Base-by-base conservation (phyloP, 257 asterid species). In the Knoxia roxburghii region DNA sequence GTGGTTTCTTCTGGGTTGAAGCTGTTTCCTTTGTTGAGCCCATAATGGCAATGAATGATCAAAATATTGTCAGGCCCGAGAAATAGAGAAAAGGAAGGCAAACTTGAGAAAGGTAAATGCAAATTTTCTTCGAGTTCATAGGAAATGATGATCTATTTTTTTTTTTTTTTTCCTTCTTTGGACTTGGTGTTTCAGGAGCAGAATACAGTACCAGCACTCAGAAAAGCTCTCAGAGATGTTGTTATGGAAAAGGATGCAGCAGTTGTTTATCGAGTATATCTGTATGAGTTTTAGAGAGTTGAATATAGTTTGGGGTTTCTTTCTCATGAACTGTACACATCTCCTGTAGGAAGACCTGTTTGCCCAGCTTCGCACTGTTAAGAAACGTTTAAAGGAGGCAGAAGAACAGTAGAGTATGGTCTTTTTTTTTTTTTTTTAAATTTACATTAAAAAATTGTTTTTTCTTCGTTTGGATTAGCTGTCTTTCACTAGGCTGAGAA, bases 171-270 rank as follows among this genome's bases (percentile, higher is more conserved):
- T n/a, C n/a, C n/a, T n/a, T n/a, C n/a, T n/a, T n/a, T n/a, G n/a
- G n/a, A n/a, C n/a, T n/a, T n/a, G n/a, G n/a, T n/a, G 65, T 74
- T 80, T 72, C 95, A 94, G 99, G 99, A 94, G 72, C 90, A 84
- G 74, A 88, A 72, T 76, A 84, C 89, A 43, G 85, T 94, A 46
- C 97, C 99, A 30, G 84, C 93, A 37, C 79, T 94, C 68, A 82
- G 99, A 68, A 94, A 86, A 83, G 90, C 97, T 73, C 89, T 94
- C 72, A 88, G 74, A 87, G 99, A 94, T 77, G 94, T 94, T 72
- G 99, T 96, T 5, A 90, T 90, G 95, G 99, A 94, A 84, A 94
- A 94, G 65, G 99, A 94, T 86, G 99, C 99, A 54, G 99, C 99
- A 73, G 96, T 94, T 75, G 97, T 94, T 84, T 86, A 95, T 67